phyloP scores from a whole-genome alignment of 495 filamentous ascomycete genomes.

The Lasiosphaeriaceae sp. region DNA sequence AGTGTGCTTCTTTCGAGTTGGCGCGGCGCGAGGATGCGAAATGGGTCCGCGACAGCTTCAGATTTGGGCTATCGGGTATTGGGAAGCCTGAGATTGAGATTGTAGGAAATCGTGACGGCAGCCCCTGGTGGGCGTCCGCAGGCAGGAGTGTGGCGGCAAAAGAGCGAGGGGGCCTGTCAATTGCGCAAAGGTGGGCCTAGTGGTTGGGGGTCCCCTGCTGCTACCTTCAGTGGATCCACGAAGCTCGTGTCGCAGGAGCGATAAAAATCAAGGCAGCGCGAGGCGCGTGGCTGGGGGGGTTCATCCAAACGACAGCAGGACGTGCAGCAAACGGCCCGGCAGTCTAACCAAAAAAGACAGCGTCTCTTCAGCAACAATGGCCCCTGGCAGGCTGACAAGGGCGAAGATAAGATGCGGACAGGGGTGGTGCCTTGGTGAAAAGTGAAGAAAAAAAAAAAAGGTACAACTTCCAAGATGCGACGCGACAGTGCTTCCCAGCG shows the following conservation, averaged over 20 bases:
- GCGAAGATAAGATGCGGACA: neutral
- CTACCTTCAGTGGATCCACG: conserved; percentile 3
- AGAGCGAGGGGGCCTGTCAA: neutral
- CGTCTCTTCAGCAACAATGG: neutral
- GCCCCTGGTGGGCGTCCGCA: neutral
- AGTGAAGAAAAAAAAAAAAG: too few species aligned
- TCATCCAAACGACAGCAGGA: neutral
- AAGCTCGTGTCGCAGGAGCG: conserved; percentile 15
- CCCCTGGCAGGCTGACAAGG: neutral
- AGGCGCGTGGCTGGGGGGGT: conserved; percentile 3
- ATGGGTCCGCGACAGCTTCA: conserved; percentile 9
- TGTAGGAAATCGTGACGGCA: too few species aligned
- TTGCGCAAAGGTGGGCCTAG: conserved; percentile 1
- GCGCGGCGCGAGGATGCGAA: conserved; percentile 7
- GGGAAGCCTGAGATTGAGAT: conserved; percentile 2
- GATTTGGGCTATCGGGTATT: neutral
- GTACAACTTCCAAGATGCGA: too few species aligned
- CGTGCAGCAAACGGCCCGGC: conserved; percentile 1
- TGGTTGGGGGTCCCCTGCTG: conserved; percentile 2
- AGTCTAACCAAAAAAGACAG: conserved; percentile 2
- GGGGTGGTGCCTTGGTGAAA: neutral
- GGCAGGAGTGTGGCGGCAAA: neutral
- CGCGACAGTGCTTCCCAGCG: too few species aligned
- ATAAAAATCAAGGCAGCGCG: conserved; percentile 20
- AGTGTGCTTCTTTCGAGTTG: conserved; percentile 1